These are phyloP conservation scores for Arthrocladium fulminans DNA, from an alignment of 2,329 filamentous ascomycete genomes.

Conservation along the genomic window DNA sequence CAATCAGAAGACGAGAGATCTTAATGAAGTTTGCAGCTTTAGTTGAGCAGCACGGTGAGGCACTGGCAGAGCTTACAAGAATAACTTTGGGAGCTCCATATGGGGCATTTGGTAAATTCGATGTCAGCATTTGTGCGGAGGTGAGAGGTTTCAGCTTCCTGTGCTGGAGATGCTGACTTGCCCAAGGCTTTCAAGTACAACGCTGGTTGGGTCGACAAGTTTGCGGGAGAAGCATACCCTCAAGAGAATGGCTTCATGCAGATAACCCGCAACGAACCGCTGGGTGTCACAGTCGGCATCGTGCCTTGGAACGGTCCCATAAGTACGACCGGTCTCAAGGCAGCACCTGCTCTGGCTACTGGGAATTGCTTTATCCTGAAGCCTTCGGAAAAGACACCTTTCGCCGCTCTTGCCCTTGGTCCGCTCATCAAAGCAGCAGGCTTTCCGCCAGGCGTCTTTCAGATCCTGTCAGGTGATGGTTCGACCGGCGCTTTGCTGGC, in stretches of 20 bases:
- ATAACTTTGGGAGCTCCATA: conserved; percentile 42
- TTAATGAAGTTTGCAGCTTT: conserved; percentile 40
- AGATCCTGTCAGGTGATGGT: conserved; percentile 52
- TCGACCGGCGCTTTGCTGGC: conserved; percentile 51
- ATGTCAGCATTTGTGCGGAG: conserved; percentile 27
- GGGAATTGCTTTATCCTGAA: conserved; percentile 48
- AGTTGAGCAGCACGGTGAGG: conserved; percentile 30
- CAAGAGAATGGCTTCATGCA: conserved; percentile 35
- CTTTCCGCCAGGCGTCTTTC: conserved; percentile 54
- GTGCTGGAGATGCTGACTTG: neutral
- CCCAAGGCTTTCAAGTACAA: conserved; percentile 24
- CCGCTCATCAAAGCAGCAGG: conserved; percentile 43
- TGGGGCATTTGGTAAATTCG: conserved; percentile 37
- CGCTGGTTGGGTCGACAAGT: conserved; percentile 34
- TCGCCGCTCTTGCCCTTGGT: conserved; percentile 46
- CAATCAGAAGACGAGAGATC: conserved; percentile 32
- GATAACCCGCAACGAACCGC: conserved; percentile 24
- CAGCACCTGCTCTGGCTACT: conserved; percentile 40
- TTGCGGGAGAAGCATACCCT: conserved; percentile 32
- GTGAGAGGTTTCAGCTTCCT: neutral
- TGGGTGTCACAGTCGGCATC: conserved; percentile 42
- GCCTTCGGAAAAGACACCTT: conserved; percentile 48
- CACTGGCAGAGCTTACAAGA: conserved; percentile 34
- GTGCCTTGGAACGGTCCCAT: conserved; percentile 50
- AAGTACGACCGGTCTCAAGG: conserved; percentile 31